Percentiles rank a stretch among this genome's conserved stretches.
These are phyloP conservation scores for Cadophora gregata DNA, from an alignment of 2,329 filamentous ascomycete genomes.

Conservation along the genomic window DNA sequence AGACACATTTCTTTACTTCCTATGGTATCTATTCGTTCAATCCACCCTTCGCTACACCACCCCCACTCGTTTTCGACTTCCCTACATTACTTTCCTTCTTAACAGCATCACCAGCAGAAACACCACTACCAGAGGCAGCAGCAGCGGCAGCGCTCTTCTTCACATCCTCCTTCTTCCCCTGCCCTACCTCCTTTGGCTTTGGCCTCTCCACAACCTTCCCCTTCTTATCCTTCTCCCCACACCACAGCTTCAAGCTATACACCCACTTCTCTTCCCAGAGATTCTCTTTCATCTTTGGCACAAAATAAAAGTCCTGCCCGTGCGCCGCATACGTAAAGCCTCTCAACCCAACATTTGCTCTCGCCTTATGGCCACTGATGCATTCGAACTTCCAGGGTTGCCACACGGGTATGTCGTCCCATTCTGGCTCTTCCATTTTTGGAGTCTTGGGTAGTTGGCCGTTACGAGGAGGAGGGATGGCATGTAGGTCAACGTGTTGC, in stretches of 20 bases:
- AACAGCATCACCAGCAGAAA: not conserved
- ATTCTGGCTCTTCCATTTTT: slow-evolving; percentile 9
- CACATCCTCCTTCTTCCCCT: not conserved
- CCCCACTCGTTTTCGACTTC: not conserved
- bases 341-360: slow-evolving; percentile 28
- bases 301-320: slow-evolving; percentile 28
- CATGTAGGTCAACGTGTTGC: slow-evolving; percentile 4
- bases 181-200: not conserved
- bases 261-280: slow-evolving; percentile 26
- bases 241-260: slow-evolving; percentile 30
- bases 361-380: slow-evolving; percentile 25
- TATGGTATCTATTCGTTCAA: not conserved
- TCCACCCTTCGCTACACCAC: not conserved
- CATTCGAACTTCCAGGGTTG: slow-evolving; percentile 21
- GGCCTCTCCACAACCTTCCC: slow-evolving; percentile 13
- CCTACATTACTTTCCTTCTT: not conserved
- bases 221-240: slow-evolving; percentile 21
- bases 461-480: not conserved
- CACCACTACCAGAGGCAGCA: not conserved
- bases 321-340: slow-evolving; percentile 28
- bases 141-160: not conserved
- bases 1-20: too few species aligned
- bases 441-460: not conserved
- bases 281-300: slow-evolving; percentile 29
- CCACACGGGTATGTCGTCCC: slow-evolving; percentile 13